Evolutionary conservation across 2,329 filamentous ascomycete genomes (phyloP).

Genomic region (Botrytis squamosa): DNA sequence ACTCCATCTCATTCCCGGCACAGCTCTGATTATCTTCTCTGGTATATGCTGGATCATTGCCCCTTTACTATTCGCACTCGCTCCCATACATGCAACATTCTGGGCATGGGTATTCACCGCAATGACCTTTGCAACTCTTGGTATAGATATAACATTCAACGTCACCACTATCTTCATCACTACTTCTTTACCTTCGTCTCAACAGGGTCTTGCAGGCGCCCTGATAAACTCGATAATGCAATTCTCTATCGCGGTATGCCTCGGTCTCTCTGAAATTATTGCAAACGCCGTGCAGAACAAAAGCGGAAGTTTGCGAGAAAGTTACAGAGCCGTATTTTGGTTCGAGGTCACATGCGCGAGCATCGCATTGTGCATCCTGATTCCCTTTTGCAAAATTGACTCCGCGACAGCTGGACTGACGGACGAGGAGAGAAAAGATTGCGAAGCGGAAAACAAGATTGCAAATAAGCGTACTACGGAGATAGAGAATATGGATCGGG

Average conservation of each 20-base stretch:
- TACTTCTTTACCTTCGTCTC: conserved; percentile 59
- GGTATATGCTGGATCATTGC: conserved; percentile 49
- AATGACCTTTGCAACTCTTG: conserved; percentile 65
- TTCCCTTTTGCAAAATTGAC: conserved; percentile 19
- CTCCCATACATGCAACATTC: conserved; percentile 45
- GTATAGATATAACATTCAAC: conserved; percentile 72
- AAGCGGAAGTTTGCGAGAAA: background rate
- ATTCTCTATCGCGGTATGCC: conserved; percentile 14
- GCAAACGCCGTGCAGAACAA: background rate
- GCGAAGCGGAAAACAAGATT: background rate
- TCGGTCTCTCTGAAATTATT: conserved; percentile 12
- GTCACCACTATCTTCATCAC: conserved; percentile 74
- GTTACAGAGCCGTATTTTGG: conserved; percentile 19
- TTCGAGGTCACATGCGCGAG: conserved; percentile 18
- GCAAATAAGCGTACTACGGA: background rate
- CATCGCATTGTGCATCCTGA: conserved; percentile 14
- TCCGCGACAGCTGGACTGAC: conserved; percentile 12
- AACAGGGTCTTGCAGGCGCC: conserved; percentile 68
- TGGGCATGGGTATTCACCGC: conserved; percentile 71
- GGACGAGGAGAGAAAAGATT: background rate
- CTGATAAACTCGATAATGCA: conserved; percentile 53
- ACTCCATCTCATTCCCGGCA: conserved; percentile 46
- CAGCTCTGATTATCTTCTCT: conserved; percentile 50
- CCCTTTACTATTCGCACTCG: conserved; percentile 51
- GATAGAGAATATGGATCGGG: background rate